A percentile compares a stretch with the other conserved stretches of the same genome.
phyloP scores from a whole-genome alignment of 2,329 filamentous ascomycete species.

The Paramyrothecium roridum region DNA sequence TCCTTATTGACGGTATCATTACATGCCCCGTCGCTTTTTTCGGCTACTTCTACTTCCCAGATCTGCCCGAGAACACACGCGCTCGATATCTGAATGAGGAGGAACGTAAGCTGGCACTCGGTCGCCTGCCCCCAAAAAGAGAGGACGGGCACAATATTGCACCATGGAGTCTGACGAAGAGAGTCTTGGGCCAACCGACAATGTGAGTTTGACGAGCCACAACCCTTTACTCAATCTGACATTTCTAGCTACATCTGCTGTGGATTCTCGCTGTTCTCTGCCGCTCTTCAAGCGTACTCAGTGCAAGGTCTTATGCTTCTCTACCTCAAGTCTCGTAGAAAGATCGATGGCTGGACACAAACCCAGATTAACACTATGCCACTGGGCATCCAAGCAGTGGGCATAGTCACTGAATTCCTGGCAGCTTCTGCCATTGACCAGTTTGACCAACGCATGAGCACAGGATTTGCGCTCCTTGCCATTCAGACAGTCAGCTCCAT shows the following conservation, averaged over 20 bases:
- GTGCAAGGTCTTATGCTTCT: constrained; percentile 19
- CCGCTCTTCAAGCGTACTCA: constrained; percentile 13
- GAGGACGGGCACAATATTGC: constrained; percentile 29
- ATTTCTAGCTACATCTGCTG: constrained; percentile 31
- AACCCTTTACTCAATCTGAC: constrained; percentile 4
- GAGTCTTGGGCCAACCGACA: constrained; percentile 20
- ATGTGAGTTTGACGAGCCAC: constrained; percentile 18
- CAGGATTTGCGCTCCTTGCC: constrained; percentile 9
- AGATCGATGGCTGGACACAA: constrained; percentile 10
- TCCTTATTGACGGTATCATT: constrained; percentile 18
- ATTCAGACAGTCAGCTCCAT: constrained; percentile 13
- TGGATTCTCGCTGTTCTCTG: constrained; percentile 26
- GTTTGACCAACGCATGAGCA: constrained; percentile 10
- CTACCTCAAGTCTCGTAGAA: constrained; percentile 17
- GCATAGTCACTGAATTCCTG: constrained; percentile 17
- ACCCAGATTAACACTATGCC: constrained; percentile 20
- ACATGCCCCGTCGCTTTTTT: constrained; percentile 16
- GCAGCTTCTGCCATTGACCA: constrained; percentile 16
- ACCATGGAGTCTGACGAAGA: constrained; percentile 21
- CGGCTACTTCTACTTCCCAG: constrained; percentile 16
- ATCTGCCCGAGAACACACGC: constrained; percentile 26
- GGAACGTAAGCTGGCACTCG: constrained; percentile 25
- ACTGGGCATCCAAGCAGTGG: constrained; percentile 17
- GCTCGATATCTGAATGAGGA: constrained; percentile 28
- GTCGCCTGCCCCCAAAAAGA: constrained; percentile 24